Evolutionary conservation across 129 eudicot species (phyloP).

Genomic region (Chrysanthemum lavandulifolium): DNA sequence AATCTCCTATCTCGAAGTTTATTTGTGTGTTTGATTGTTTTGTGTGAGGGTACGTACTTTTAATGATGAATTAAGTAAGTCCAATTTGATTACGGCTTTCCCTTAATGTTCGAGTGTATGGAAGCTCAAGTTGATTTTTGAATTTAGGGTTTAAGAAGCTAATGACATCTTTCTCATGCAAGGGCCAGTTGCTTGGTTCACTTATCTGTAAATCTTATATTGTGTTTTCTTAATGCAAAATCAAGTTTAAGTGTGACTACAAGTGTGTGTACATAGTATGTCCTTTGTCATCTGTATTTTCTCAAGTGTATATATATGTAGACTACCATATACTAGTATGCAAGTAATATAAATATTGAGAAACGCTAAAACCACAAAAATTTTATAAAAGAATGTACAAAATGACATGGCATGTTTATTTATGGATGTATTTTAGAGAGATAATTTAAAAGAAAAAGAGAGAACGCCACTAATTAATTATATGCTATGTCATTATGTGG

Average conservation of each 20-base stretch:
- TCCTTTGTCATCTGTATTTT: neutral
- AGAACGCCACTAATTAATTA: no score
- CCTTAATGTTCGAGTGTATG: neutral
- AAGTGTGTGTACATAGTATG: neutral
- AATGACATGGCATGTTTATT: no score
- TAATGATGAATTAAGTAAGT: slow-evolving; percentile 22
- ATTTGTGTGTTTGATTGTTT: slow-evolving; percentile 17
- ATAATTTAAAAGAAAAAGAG: no score
- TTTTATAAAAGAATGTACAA: no score
- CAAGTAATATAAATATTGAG: no score
- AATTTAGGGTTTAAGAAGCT: slow-evolving; percentile 22
- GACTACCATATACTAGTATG: neutral
- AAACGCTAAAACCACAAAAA: no score
- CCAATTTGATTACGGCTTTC: slow-evolving; percentile 25
- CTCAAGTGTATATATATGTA: neutral
- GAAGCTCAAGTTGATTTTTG: slow-evolving; percentile 7
- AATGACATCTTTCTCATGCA: slow-evolving; percentile 1
- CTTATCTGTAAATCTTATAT: slow-evolving; percentile 23
- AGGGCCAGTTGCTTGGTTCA: slow-evolving; percentile 10
- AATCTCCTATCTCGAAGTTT: neutral
- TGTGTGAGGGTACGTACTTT: neutral
- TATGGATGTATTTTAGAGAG: no score
- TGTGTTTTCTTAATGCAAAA: slow-evolving; percentile 19
- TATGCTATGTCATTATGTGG: no score
- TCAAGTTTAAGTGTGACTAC: slow-evolving; percentile 28